phyloP scores from a whole-genome alignment of 441 rosid species.

The Adansonia gregorii region DNA sequence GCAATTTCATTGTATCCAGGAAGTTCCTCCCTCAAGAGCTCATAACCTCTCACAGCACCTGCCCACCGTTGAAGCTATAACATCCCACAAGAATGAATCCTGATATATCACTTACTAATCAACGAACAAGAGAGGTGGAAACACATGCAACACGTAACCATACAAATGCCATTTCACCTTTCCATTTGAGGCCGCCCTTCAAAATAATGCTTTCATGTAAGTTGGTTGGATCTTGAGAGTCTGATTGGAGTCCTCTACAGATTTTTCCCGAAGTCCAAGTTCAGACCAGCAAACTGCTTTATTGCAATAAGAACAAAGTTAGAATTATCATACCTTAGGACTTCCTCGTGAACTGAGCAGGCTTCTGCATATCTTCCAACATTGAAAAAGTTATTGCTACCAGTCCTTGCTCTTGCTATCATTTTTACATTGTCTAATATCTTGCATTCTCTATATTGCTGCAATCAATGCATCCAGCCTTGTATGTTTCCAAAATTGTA shows the following conservation, averaged over 20 bases:
- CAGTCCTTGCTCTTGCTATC: constrained; percentile 58
- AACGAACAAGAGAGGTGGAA: neutral
- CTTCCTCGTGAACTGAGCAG: constrained; percentile 66
- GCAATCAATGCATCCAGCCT: constrained; percentile 50
- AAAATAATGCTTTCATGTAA: constrained; percentile 64
- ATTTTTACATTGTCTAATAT: constrained; percentile 50
- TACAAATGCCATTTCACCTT: constrained; percentile 45
- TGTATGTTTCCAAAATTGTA: constrained; percentile 62
- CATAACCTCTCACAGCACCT: constrained; percentile 70
- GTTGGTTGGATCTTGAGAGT: constrained; percentile 60
- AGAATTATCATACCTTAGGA: constrained; percentile 52
- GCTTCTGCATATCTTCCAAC: constrained; percentile 60
- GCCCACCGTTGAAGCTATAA: constrained; percentile 54
- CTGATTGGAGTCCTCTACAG: constrained; percentile 69
- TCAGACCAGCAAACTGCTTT: constrained; percentile 79
- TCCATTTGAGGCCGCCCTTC: constrained; percentile 69
- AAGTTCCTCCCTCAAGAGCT: constrained; percentile 59
- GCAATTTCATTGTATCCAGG: constrained; percentile 63
- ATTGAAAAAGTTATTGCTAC: constrained; percentile 61
- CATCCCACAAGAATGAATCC: constrained; percentile 18
- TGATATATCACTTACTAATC: constrained; percentile 3
- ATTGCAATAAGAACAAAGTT: constrained; percentile 71
- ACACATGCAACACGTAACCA: neutral
- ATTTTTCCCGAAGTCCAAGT: constrained; percentile 64
- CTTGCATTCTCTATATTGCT: constrained; percentile 40